Evolutionary conservation across 208 protist genomes (phyloP).

Genomic region (Vickermania spadyakhi): DNA sequence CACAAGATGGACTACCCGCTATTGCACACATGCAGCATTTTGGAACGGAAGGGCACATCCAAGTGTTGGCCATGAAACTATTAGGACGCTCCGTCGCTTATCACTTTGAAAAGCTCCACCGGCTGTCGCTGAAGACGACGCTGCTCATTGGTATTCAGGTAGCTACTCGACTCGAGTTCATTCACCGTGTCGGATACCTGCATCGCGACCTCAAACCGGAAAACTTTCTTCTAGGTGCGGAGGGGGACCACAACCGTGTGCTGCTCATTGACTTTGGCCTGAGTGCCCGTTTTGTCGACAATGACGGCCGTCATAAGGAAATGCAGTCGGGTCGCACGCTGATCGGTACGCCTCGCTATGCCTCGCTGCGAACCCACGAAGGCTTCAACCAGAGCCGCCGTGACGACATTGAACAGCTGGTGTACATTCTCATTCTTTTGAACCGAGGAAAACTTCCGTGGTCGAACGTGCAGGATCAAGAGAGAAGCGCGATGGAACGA

Average conservation of each 20-base stretch:
- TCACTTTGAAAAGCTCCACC: slow-evolving; percentile 43
- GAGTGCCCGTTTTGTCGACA: slow-evolving; percentile 52
- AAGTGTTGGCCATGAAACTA: slow-evolving; percentile 98
- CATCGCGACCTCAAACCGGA: slow-evolving; percentile 98
- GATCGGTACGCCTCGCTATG: slow-evolving; percentile 96
- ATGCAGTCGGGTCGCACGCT: slow-evolving; percentile 89
- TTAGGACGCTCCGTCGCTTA: slow-evolving; percentile 97
- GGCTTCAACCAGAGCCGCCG: slow-evolving; percentile 88
- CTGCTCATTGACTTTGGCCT: slow-evolving; percentile 95
- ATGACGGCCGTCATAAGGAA: slow-evolving; percentile 48
- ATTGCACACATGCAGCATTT: slow-evolving; percentile 96
- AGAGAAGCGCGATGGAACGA: slow-evolving; percentile 57
- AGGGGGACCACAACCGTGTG: slow-evolving; percentile 41
- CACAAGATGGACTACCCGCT: slow-evolving; percentile 52
- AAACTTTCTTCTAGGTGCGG: slow-evolving; percentile 98
- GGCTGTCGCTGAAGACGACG: slow-evolving; percentile 98
- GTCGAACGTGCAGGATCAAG: slow-evolving; percentile 85
- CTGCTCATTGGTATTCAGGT: slow-evolving; percentile 98
- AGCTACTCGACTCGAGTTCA: slow-evolving; percentile 93
- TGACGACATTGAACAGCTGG: slow-evolving; percentile 89
- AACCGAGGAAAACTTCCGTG: slow-evolving; percentile 92
- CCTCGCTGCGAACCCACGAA: slow-evolving; percentile 94
- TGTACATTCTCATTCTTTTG: slow-evolving; percentile 95
- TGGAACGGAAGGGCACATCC: slow-evolving; percentile 96
- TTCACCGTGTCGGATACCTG: slow-evolving; percentile 97